Evolutionary conservation across 2,329 filamentous ascomycete species (phyloP).

Genomic region (Fragosphaeria purpurea): DNA sequence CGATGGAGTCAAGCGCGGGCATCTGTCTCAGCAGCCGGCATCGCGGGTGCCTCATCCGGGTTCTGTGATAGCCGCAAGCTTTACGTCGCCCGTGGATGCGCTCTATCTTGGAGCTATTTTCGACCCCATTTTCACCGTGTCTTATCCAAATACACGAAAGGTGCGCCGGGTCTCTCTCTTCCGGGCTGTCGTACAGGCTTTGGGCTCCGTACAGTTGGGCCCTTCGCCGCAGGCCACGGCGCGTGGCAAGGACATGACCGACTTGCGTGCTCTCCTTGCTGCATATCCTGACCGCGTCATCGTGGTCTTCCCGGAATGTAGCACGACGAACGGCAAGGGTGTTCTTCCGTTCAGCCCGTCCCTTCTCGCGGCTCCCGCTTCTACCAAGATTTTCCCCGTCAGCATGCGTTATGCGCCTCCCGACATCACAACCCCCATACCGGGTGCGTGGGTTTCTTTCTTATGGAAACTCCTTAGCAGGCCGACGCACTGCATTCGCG

Average conservation of each 20-base stretch:
- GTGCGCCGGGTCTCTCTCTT: conserved; percentile 71
- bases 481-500: conserved; percentile 80
- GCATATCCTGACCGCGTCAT: conserved; percentile 66
- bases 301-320: conserved; percentile 87
- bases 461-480: conserved; percentile 78
- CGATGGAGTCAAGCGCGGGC: conserved; percentile 90
- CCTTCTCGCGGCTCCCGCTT: conserved; percentile 55
- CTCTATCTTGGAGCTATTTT: conserved; percentile 94
- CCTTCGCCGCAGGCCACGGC: conserved; percentile 20
- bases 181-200: conserved; percentile 62
- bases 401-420: conserved; percentile 80
- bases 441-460: conserved; percentile 61
- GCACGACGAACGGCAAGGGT: conserved; percentile 84
- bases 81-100: conserved; percentile 86
- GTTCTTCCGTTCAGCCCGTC: conserved; percentile 76
- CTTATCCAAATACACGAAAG: conserved; percentile 63
- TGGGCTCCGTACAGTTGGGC: conserved; percentile 45
- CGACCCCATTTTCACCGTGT: conserved; percentile 85
- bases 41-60: conserved; percentile 68
- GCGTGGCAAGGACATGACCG: conserved; percentile 38
- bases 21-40: conserved; percentile 62
- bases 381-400: conserved; percentile 77
- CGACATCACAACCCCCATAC: conserved; percentile 85
- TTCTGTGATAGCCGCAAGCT: conserved; percentile 79
- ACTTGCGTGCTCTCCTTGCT: conserved; percentile 52